These are phyloP conservation scores for Dactylella cylindrospora DNA, from an alignment of 2,329 filamentous ascomycete species.

Conservation along the genomic window DNA sequence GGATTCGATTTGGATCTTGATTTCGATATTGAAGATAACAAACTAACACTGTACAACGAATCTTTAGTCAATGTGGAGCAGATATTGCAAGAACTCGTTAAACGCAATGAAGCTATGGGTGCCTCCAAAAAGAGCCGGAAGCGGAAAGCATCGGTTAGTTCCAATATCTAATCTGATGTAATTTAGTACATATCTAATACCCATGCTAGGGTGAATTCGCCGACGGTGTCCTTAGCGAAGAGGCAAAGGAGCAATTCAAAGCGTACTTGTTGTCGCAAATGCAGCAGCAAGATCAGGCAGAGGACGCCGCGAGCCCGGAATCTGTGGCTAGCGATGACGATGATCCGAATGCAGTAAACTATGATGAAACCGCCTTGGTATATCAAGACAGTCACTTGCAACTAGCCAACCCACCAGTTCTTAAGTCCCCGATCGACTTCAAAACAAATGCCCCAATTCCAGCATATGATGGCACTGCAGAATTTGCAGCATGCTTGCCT, in stretches of 20 bases:
- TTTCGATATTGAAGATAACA: constrained; percentile 28
- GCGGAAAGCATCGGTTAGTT: constrained; percentile 39
- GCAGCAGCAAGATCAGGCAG: constrained; percentile 21
- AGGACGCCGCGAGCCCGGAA: too few relatives aligned
- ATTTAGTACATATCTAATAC: neutral
- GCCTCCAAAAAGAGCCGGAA: constrained; percentile 37
- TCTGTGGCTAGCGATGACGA: constrained; percentile 29
- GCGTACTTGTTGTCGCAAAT: constrained; percentile 41
- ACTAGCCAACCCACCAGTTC: constrained; percentile 43
- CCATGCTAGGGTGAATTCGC: constrained; percentile 14
- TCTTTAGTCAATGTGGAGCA: constrained; percentile 42
- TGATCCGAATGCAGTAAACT: constrained; percentile 20
- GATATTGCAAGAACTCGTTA: constrained; percentile 43
- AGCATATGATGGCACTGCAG: constrained; percentile 30
- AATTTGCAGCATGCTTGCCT: constrained; percentile 44
- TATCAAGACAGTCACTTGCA: constrained; percentile 51
- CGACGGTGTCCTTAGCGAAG: constrained; percentile 28
- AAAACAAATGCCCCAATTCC: constrained; percentile 19
- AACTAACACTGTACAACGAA: constrained; percentile 31
- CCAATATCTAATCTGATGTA: neutral
- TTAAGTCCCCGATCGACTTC: constrained; percentile 39
- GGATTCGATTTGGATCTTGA: too few relatives aligned
- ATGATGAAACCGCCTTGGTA: constrained; percentile 13
- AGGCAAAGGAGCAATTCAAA: constrained; percentile 37
- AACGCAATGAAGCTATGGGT: constrained; percentile 41